Evolutionary conservation across 192 early-diverging fungal genomes (phyloP).

Genomic region (Coemansia sp.): DNA sequence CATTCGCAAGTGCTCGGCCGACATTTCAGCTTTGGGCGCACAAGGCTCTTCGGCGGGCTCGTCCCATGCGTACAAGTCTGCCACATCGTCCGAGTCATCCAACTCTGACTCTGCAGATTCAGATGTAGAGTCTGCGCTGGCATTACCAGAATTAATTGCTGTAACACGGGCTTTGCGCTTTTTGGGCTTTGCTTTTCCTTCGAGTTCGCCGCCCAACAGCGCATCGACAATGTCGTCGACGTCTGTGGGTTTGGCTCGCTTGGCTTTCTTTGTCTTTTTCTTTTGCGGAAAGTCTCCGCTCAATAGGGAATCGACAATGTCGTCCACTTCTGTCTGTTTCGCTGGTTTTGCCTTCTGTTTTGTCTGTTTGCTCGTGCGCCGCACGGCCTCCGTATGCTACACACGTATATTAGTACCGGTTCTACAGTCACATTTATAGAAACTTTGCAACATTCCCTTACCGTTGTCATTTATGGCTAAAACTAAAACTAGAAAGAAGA

Average conservation of each 20-base stretch:
- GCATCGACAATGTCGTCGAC: conserved; percentile 46
- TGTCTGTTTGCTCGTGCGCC: not conserved
- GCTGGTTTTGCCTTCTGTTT: not conserved
- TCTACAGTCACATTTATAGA: too few relatives aligned
- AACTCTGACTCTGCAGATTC: not conserved
- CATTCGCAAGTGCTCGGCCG: conserved; percentile 22
- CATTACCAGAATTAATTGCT: too few relatives aligned
- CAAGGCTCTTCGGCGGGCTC: conserved; percentile 5
- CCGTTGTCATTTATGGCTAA: too few relatives aligned
- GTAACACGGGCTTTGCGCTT: not conserved
- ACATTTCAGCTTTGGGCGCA: not conserved
- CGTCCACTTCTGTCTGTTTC: conserved; percentile 15
- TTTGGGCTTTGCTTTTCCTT: not conserved
- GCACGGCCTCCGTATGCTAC: too few relatives aligned
- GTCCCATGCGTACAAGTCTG: conserved; percentile 46
- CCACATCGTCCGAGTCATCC: conserved; percentile 30
- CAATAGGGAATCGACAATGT: conserved; percentile 45
- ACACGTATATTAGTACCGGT: too few relatives aligned
- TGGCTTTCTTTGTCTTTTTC: not conserved
- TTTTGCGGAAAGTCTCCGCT: conserved; percentile 8
- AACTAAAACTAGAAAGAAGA: too few relatives aligned
- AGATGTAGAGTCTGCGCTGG: too few relatives aligned
- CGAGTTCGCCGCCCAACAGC: conserved; percentile 28
- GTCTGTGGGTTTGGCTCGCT: not conserved
- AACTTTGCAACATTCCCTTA: too few relatives aligned